Percentiles rank a stretch among this genome's conserved stretches.
phyloP scores from a whole-genome alignment of 2,329 filamentous ascomycete species.

The Colletotrichum karsti region DNA sequence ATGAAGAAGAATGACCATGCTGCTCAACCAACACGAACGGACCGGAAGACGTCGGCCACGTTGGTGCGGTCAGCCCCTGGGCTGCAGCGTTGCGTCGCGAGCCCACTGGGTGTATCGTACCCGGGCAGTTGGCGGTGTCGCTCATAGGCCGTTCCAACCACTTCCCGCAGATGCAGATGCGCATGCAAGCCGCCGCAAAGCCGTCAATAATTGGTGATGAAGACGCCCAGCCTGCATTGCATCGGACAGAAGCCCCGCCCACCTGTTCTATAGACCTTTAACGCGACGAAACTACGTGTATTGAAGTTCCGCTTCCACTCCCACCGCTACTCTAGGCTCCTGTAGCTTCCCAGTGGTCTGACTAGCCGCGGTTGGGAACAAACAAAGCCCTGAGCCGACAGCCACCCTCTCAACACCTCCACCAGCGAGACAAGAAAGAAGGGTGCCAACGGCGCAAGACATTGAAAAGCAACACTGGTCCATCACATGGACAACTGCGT shows the following conservation, averaged over 20 bases:
- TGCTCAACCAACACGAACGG: neutral
- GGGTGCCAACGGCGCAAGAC: slow-evolving; percentile 22
- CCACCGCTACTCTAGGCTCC: slow-evolving; percentile 17
- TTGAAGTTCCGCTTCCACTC: slow-evolving; percentile 11
- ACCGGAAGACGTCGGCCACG: neutral
- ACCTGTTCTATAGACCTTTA: slow-evolving; percentile 7
- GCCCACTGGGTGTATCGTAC: slow-evolving; percentile 20
- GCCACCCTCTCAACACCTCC: neutral
- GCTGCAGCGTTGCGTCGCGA: slow-evolving; percentile 7
- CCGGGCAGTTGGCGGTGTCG: slow-evolving; percentile 25
- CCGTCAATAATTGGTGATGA: slow-evolving; percentile 29
- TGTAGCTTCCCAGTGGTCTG: slow-evolving; percentile 20
- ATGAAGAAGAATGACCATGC: slow-evolving; percentile 45
- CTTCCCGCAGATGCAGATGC: slow-evolving; percentile 22
- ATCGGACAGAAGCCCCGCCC: slow-evolving; percentile 17
- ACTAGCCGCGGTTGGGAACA: slow-evolving; percentile 22
- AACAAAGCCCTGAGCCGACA: neutral
- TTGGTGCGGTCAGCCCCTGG: slow-evolving; percentile 15
- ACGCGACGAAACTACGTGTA: slow-evolving; percentile 13
- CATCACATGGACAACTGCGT: slow-evolving; percentile 22
- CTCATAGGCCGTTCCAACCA: slow-evolving; percentile 26
- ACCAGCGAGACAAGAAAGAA: neutral
- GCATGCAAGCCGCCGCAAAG: slow-evolving; percentile 26
- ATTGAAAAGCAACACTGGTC: slow-evolving; percentile 10
- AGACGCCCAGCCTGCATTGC: slow-evolving; percentile 27